A percentile compares a stretch with the other conserved stretches of the same genome.
Conservation (phyloP, 345 rosid species). For the Euphorbia peplus region DNA sequence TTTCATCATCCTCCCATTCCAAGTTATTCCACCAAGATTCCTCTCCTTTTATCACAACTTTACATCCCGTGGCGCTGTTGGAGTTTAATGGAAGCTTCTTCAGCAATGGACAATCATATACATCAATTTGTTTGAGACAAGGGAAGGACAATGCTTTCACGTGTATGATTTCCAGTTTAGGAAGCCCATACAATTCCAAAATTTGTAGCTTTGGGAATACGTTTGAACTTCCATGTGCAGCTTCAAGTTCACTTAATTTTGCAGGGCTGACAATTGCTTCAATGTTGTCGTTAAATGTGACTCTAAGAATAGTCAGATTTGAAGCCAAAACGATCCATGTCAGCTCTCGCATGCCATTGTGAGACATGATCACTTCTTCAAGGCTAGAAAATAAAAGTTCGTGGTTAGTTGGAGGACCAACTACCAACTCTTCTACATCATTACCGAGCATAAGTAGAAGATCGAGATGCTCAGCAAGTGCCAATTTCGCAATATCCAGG, state of each 20-base stretch:
- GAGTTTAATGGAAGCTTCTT: conserved; percentile 28
- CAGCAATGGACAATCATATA: conserved; percentile 13
- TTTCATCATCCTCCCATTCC: neutral
- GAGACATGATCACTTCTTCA: too few species aligned
- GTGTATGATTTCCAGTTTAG: conserved; percentile 22
- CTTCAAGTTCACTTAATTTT: neutral
- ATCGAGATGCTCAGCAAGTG: neutral
- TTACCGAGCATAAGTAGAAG: neutral
- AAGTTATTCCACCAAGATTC: conserved; percentile 11
- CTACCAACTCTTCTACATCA: neutral
- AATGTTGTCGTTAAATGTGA: neutral
- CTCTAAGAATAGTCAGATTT: neutral
- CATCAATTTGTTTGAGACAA: neutral
- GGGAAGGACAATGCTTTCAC: conserved; percentile 19
- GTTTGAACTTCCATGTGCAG: neutral
- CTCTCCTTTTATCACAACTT: conserved; percentile 1
- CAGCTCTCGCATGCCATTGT: too few species aligned
- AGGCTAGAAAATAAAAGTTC: too few species aligned
- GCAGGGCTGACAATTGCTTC: conserved; percentile 1
- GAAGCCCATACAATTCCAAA: neutral
- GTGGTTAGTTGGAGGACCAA: too few species aligned
- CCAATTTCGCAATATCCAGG: neutral
- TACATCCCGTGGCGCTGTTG: conserved; percentile 14
- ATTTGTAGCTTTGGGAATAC: conserved; percentile 22
- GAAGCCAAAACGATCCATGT: too few species aligned